Conservation (phyloP, 805 yeast species). For the Wickerhamiella hasegawae region DNA sequence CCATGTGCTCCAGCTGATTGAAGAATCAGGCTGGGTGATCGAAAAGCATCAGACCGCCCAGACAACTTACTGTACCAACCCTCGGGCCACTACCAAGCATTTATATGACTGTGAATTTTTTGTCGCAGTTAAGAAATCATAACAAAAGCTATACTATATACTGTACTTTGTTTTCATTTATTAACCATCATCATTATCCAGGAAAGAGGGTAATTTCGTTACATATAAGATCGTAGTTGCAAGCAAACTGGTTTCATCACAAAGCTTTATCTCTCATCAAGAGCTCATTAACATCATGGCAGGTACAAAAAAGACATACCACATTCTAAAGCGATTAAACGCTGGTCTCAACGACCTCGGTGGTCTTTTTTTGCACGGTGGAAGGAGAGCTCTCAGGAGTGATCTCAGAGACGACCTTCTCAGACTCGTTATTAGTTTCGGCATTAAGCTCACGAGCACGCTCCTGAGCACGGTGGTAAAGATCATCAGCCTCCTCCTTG, state of each 20-base stretch:
- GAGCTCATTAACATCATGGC: too few species aligned
- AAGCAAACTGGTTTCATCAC: too few species aligned
- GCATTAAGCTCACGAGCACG: conserved; percentile 6
- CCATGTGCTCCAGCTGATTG: conserved; percentile 34
- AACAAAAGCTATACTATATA: neutral
- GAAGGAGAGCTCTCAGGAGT: neutral
- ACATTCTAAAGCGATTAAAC: too few species aligned
- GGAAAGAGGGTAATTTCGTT: too few species aligned
- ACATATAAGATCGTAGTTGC: too few species aligned
- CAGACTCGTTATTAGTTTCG: conserved; percentile 12
- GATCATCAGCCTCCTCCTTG: conserved; percentile 23
- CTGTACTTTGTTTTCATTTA: too few species aligned
- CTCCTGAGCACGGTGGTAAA: conserved; percentile 14
- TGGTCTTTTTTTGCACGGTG: neutral
- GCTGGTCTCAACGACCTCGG: neutral
- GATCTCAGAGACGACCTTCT: neutral
- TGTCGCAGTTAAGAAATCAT: conserved; percentile 28
- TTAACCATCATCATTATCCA: neutral
- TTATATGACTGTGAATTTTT: conserved; percentile 51
- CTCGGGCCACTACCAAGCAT: conserved; percentile 35
- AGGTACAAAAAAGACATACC: too few species aligned
- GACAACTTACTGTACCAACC: conserved; percentile 39
- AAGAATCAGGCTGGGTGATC: conserved; percentile 36
- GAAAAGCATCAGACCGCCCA: conserved; percentile 29
- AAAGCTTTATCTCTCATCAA: too few species aligned